Evolutionary conservation across 192 early-diverging fungal genomes (phyloP), one percentile per base, ranked within the genome.

Genomic region (Gonapodya prolifera): DNA sequence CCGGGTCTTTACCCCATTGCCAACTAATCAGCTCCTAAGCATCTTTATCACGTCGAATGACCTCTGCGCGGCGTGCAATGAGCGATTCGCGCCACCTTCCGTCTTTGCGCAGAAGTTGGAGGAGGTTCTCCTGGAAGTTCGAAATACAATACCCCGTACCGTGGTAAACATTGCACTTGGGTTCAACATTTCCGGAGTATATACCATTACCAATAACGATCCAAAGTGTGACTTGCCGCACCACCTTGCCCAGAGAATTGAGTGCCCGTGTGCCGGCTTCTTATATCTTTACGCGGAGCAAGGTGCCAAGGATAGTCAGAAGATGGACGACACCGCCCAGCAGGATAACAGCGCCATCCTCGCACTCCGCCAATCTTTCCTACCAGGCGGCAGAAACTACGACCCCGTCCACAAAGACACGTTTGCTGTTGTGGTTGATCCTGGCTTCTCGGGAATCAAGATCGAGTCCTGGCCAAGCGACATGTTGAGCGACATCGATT

Each of bases 31-130:
- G 81, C 79, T 87, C 33, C 18, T 88, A 0, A 88, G 80, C 16
- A 69, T 90, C 0, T 88, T 90, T 76, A 85, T 90, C 34, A 87
- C 86, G 33, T 85, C 80, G 2, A 90, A 90, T 75, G 89, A 90
- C 76, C 76, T 84, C 8, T 90, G 89, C 77, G 76, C 83, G 29
- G 80, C 79, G 1, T 89, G 87, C 34, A 61, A 45, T 2, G 78
- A 16, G 45, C 78, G 0, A 33, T 35, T 30, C 30, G 35, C 23
- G 32, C 77, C n/a, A 36, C n/a, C n/a, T n/a, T n/a, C n/a, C n/a
- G n/a, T n/a, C n/a, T n/a, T n/a, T n/a, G n/a, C n/a, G n/a, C n/a
- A n/a, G n/a, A n/a, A n/a, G n/a, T 23, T 82, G 34, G 69, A 74
- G 0, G 29, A 29, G 1, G 77, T 82, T 28, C 74, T 75, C 8